Percentiles rank a stretch among this genome's conserved stretches.
phyloP scores from a whole-genome alignment of 2,329 filamentous ascomycete genomes.

The Hawksworthiomyces lignivorus region DNA sequence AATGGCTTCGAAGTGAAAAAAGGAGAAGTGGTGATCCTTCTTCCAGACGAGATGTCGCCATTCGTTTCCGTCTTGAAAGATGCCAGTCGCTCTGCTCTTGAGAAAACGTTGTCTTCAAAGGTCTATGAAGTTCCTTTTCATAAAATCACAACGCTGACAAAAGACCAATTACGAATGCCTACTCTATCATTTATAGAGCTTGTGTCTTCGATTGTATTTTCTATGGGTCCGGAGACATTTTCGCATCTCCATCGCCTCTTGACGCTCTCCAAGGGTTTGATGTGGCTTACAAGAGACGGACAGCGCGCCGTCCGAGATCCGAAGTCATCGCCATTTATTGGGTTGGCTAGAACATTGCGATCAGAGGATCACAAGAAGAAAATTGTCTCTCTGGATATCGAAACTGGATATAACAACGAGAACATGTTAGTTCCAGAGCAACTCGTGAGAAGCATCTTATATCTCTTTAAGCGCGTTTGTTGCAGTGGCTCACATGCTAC shows the following conservation, averaged over 20 bases:
- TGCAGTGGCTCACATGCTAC: constrained; percentile 8
- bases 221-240: constrained; percentile 33
- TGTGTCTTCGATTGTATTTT: constrained; percentile 25
- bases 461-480: background rate
- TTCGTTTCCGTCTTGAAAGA: constrained; percentile 1
- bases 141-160: too few species aligned
- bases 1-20: too few species aligned
- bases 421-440: background rate
- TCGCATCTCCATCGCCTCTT: constrained; percentile 32
- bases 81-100: background rate
- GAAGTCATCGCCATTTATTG: constrained; percentile 32
- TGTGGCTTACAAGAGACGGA: constrained; percentile 41
- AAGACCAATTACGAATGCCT: too few species aligned
- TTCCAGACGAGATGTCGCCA: constrained; percentile 6
- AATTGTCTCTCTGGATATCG: constrained; percentile 37
- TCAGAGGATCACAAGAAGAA: constrained; percentile 39
- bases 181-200: constrained; percentile 41
- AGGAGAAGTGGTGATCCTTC: background rate
- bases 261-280: constrained; percentile 26
- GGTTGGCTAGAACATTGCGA: constrained; percentile 38
- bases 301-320: constrained; percentile 29
- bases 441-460: background rate
- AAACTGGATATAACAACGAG: too few species aligned
- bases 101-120: background rate
- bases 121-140: constrained; percentile 1